Percentiles rank a stretch among this genome's conserved stretches.
Evolutionary conservation across 768 basidiomycete species (phyloP).

Genomic region (Suillus lakei): DNA sequence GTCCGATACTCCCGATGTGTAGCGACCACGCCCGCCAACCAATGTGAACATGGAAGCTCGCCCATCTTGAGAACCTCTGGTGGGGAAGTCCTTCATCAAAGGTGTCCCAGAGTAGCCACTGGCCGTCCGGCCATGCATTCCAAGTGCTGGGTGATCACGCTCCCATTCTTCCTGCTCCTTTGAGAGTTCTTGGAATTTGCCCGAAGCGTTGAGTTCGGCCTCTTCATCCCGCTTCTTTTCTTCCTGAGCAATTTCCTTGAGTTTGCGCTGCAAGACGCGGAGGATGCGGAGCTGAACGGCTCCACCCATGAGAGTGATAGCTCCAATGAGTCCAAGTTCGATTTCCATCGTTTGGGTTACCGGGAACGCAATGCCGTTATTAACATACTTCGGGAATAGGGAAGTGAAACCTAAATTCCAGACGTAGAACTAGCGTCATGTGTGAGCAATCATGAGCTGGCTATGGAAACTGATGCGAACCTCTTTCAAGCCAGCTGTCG

Average conservation of each 20-base stretch:
- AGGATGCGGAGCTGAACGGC: constrained; percentile 91
- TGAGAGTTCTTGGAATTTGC: constrained; percentile 64
- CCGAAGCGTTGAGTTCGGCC: constrained; percentile 75
- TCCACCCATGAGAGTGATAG: constrained; percentile 82
- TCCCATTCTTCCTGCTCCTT: constrained; percentile 88
- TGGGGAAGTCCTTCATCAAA: constrained; percentile 67
- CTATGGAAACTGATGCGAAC: constrained; percentile 42
- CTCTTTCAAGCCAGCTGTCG: constrained; percentile 92
- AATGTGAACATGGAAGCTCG: constrained; percentile 53
- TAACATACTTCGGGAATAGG: constrained; percentile 78
- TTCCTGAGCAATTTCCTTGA: constrained; percentile 80
- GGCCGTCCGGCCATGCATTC: constrained; percentile 63
- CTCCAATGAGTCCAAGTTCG: constrained; percentile 87
- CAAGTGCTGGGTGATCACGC: constrained; percentile 71
- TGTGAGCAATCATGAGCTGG: constrained; percentile 17
- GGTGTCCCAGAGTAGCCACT: constrained; percentile 68
- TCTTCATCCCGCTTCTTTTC: constrained; percentile 73
- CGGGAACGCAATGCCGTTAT: constrained; percentile 74
- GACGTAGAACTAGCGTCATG: constrained; percentile 76
- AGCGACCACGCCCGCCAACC: constrained; percentile 57
- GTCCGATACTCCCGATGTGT: constrained; percentile 73
- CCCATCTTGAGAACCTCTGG: constrained; percentile 50
- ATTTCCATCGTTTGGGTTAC: constrained; percentile 92
- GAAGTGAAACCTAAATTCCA: constrained; percentile 90
- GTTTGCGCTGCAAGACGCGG: constrained; percentile 75